Evolutionary conservation across 2,329 filamentous ascomycete genomes (phyloP).

Genomic region (Beauveria varroae): DNA sequence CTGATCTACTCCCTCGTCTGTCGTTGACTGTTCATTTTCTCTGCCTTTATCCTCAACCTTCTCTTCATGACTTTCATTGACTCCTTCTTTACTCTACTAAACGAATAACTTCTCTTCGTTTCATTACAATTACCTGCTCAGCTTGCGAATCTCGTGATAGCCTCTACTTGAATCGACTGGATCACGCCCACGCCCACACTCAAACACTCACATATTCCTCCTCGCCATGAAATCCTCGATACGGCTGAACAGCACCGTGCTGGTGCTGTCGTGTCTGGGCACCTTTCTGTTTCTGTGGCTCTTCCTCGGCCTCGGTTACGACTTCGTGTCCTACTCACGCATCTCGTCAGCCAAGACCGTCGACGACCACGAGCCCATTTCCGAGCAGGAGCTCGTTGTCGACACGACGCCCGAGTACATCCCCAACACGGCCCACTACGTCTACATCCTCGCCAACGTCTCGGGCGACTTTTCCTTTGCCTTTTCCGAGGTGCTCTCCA

Average conservation of each 20-base stretch:
- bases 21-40: neutral
- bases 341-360: neutral
- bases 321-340: neutral
- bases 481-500: slow-evolving; percentile 18
- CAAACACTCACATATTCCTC: neutral
- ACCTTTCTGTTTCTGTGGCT: neutral
- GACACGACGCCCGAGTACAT: slow-evolving; percentile 12
- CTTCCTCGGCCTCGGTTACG: neutral
- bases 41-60: neutral
- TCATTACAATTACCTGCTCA: neutral
- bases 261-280: neutral
- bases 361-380: neutral
- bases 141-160: neutral
- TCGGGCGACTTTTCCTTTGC: slow-evolving; percentile 14
- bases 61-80: neutral
- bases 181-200: neutral
- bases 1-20: neutral
- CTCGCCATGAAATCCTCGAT: neutral
- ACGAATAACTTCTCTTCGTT: neutral
- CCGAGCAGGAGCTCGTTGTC: neutral
- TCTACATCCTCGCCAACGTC: slow-evolving; percentile 16
- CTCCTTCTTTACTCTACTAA: neutral
- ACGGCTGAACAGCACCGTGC: neutral
- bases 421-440: slow-evolving; percentile 20
- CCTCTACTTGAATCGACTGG: neutral